A percentile compares a stretch with the other conserved stretches of the same genome.
Evolutionary conservation across 139 green algal genomes (phyloP).

Genomic region (Micractinium sp.): DNA sequence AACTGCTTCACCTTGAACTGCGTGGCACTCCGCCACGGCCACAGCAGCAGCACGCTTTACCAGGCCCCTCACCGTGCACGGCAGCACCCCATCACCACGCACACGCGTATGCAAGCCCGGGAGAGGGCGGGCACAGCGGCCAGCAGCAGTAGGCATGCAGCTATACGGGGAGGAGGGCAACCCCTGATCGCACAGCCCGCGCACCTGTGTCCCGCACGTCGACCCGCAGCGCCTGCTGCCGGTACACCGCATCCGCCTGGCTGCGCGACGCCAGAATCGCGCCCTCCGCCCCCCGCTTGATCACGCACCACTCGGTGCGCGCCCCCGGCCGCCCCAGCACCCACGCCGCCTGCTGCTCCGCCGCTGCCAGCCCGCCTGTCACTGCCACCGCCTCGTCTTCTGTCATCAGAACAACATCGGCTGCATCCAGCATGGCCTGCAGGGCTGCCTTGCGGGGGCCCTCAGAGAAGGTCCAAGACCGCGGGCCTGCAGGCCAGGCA

Average conservation of each 20-base stretch:
- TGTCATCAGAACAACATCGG: slow-evolving; percentile 89
- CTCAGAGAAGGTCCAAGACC: slow-evolving; percentile 66
- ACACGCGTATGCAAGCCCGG: no score
- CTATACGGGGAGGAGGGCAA: no score
- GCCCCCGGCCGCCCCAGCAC: slow-evolving; percentile 65
- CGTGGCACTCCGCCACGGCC: no score
- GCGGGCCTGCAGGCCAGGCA: slow-evolving; percentile 60
- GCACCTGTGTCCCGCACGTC: slow-evolving; percentile 88
- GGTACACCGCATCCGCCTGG: slow-evolving; percentile 10
- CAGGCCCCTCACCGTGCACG: no score
- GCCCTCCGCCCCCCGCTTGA: slow-evolving; percentile 85
- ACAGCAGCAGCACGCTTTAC: no score
- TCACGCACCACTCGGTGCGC: slow-evolving; percentile 76
- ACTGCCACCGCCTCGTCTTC: slow-evolving; percentile 83
- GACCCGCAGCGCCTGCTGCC: slow-evolving; percentile 65
- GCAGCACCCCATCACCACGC: not conserved
- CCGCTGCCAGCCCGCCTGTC: slow-evolving; percentile 68
- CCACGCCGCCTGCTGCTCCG: slow-evolving; percentile 58
- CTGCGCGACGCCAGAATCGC: slow-evolving; percentile 65
- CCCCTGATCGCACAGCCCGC: no score
- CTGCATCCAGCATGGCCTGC: slow-evolving; percentile 70
- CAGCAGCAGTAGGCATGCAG: no score
- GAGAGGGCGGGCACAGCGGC: no score
- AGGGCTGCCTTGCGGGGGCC: slow-evolving; percentile 63
- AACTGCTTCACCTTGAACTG: no score